Base-by-base conservation (phyloP, 2,329 filamentous ascomycete species). In the Fusarium keratoplasticum region DNA sequence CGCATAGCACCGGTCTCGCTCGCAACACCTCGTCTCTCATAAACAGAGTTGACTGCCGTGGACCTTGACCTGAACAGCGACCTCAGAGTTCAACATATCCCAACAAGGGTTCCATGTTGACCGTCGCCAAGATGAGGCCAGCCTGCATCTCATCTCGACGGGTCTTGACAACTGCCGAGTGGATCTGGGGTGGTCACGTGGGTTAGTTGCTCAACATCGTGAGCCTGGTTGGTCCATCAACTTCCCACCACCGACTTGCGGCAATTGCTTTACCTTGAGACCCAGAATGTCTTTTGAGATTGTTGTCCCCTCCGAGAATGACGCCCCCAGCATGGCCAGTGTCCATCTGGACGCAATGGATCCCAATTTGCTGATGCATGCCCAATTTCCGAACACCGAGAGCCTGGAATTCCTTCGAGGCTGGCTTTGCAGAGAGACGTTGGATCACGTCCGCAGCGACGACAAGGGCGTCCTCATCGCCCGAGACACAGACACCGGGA, bases 311-410 rank as follows among this genome's bases (percentile, higher is more conserved):
- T 74, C 76, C 6, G 72, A 73, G 40, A 64, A 71, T 13, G 78
- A 81, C 20, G 77, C 76, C 18, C 44, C 69, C 7, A 72, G 70
- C 20, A 64, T 81, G 33, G 76, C 80, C 9, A 74, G 72, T 44
- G 80, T 84, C 61, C 84, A 85, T 69, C 70, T 85, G 18, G 70
- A 75, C 10, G 82, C 84, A 54, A 86, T 85, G 84, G 77, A 82
- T 54, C 67, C 75, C 40, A 84, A 86, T 71, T 69, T 80, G 14
- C 69, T 85, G 27, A 81, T 84, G 52, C 82, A 84, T 64, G 81
- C 81, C 2, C 82, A 86, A 69, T 85, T 85, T 62, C 83, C 84
- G 16, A 81, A 77, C 8, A 60, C 72, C 8, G 75, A 79, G 18
- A 80, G 79, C 54, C 75, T 80, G 33, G 64, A 59, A 10, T 80